phyloP scores from a whole-genome alignment of 2,329 filamentous ascomycete species.

The Aspergillus piperis region DNA sequence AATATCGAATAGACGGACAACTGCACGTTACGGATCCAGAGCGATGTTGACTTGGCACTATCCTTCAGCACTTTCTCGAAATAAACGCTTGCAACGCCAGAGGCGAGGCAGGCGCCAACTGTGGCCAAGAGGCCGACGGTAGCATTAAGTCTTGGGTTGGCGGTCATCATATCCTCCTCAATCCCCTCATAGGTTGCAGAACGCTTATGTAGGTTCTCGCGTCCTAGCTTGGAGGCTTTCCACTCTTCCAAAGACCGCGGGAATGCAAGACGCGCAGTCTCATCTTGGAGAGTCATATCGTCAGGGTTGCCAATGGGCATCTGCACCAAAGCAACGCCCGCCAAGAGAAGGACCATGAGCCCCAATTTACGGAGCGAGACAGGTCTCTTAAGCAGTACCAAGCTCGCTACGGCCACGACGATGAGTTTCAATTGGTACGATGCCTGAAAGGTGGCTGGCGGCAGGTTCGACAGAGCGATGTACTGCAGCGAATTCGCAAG shows the following conservation, averaged over 20 bases:
- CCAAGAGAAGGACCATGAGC: slow-evolving; percentile 73
- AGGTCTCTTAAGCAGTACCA: slow-evolving; percentile 70
- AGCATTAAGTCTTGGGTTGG: slow-evolving; percentile 67
- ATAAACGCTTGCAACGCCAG: slow-evolving; percentile 74
- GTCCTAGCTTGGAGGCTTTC: slow-evolving; percentile 57
- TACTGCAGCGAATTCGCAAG: slow-evolving; percentile 94
- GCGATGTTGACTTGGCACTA: slow-evolving; percentile 69
- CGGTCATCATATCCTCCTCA: slow-evolving; percentile 59
- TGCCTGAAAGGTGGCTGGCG: slow-evolving; percentile 90
- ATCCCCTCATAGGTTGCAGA: slow-evolving; percentile 93
- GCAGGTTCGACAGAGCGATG: slow-evolving; percentile 83
- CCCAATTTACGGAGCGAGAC: slow-evolving; percentile 76
- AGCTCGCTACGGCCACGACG: slow-evolving; percentile 83
- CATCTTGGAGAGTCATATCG: slow-evolving; percentile 56
- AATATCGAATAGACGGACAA: slow-evolving; percentile 92
- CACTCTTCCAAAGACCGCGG: slow-evolving; percentile 77
- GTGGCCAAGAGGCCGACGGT: slow-evolving; percentile 78
- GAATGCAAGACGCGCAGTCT: slow-evolving; percentile 67
- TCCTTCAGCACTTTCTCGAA: slow-evolving; percentile 85
- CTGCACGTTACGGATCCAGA: slow-evolving; percentile 96
- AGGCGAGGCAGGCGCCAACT: slow-evolving; percentile 73
- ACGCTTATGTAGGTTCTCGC: slow-evolving; percentile 60
- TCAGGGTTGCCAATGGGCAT: slow-evolving; percentile 65
- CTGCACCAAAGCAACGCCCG: slow-evolving; percentile 83
- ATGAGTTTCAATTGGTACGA: slow-evolving; percentile 94